phyloP scores from a whole-genome alignment of 352 stramenopile genomes.

The Pythium vanterpoolii region DNA sequence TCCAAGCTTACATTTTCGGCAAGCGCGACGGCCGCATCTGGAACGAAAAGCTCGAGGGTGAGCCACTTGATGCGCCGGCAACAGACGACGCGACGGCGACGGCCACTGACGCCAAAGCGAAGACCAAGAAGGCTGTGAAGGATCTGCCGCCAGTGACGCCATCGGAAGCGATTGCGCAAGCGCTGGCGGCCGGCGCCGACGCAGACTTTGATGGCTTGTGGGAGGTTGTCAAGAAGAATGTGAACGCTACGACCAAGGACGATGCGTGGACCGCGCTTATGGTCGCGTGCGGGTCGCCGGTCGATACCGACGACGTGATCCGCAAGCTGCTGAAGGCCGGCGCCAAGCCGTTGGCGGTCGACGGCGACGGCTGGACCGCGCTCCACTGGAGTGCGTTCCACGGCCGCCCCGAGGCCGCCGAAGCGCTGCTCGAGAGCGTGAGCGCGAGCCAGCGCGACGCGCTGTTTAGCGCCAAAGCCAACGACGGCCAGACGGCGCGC shows the following conservation, averaged over 20 bases:
- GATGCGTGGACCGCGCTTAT: conserved; percentile 82
- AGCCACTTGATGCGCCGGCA: conserved; percentile 54
- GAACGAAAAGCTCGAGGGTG: conserved; percentile 77
- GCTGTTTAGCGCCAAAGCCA: conserved; percentile 51
- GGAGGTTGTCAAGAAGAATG: conserved; percentile 46
- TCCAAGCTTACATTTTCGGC: conserved; percentile 75
- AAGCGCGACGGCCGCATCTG: conserved; percentile 61
- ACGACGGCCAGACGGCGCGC: conserved; percentile 56
- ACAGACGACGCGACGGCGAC: conserved; percentile 24
- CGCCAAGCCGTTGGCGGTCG: conserved; percentile 53
- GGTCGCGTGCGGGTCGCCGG: conserved; percentile 73
- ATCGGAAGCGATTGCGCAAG: conserved; percentile 56
- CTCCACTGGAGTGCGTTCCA: conserved; percentile 86
- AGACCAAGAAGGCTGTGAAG: conserved; percentile 21
- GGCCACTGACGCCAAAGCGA: too few species aligned
- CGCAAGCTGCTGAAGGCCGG: conserved; percentile 54
- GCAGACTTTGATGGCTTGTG: conserved; percentile 74
- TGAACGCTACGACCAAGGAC: conserved; percentile 70
- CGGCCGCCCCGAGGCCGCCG: conserved; percentile 62
- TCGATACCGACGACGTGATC: conserved; percentile 84
- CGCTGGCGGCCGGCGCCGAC: conserved; percentile 54
- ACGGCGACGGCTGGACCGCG: conserved; percentile 79
- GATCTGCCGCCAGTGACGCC: conserved; percentile 30
- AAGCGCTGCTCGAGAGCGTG: conserved; percentile 47
- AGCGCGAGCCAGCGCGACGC: conserved; percentile 33